These are phyloP conservation scores for Cladorrhinum sp. DNA, from an alignment of 2,329 filamentous ascomycete species.

Conservation along the genomic window DNA sequence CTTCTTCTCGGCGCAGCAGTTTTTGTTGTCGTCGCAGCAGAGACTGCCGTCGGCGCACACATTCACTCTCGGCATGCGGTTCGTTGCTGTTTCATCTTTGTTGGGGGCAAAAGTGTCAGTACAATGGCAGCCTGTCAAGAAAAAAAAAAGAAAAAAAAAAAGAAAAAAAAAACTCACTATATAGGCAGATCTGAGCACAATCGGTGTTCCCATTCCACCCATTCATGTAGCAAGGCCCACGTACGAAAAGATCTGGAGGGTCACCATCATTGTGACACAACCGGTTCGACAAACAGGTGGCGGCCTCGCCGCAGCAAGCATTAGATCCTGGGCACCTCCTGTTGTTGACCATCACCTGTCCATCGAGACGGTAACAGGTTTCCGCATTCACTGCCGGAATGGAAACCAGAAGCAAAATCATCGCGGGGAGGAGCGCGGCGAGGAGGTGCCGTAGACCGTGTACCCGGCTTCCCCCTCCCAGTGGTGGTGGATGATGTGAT, in stretches of 20 bases:
- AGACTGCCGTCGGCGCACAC: conserved; percentile 17
- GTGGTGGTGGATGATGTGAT: too few relatives aligned
- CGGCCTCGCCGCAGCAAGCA: conserved; percentile 16
- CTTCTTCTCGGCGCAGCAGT: conserved; percentile 14
- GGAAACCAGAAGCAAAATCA: neutral
- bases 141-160: too few relatives aligned
- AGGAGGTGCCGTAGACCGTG: neutral
- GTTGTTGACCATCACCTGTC: neutral
- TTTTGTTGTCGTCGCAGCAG: conserved; percentile 17
- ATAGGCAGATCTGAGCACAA: conserved; percentile 21
- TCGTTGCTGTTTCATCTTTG: conserved; percentile 16
- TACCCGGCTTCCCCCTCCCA: neutral
- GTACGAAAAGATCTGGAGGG: conserved; percentile 8
- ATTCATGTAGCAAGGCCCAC: conserved; percentile 16
- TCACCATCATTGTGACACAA: conserved; percentile 16
- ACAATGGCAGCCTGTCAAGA: too few relatives aligned
- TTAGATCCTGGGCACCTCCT: conserved; percentile 18
- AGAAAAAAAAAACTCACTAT: conserved; percentile 19
- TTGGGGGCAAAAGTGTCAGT: too few relatives aligned
- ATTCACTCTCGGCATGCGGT: conserved; percentile 14
- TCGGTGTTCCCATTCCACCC: conserved; percentile 8
- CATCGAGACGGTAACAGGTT: neutral
- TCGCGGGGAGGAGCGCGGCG: neutral
- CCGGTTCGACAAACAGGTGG: conserved; percentile 21
- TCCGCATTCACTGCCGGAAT: neutral